Conservation (phyloP, 129 eudicot genomes). For the Centrapalus pauciflorus region DNA sequence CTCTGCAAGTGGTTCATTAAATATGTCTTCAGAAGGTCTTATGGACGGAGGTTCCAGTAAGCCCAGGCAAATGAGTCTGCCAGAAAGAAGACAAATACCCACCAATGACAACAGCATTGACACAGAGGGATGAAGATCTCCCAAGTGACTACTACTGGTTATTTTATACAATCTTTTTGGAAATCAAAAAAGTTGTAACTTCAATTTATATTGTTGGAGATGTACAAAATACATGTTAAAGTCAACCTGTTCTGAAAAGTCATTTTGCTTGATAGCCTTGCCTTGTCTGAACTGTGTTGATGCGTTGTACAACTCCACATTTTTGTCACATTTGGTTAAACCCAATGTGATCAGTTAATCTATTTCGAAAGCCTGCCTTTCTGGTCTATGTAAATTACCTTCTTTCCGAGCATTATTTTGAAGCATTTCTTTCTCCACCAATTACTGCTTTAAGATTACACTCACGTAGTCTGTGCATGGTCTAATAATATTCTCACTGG, state of each 20-base stretch:
- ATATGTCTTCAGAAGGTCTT: slow-evolving; percentile 47
- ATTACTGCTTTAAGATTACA: too few relatives aligned
- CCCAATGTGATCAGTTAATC: slow-evolving; percentile 27
- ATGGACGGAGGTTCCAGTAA: slow-evolving; percentile 40
- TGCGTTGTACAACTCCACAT: slow-evolving; percentile 45
- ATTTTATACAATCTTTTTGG: slow-evolving; percentile 32
- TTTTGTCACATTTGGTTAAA: slow-evolving; percentile 35
- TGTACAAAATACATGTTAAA: slow-evolving; percentile 50
- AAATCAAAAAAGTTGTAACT: slow-evolving; percentile 46
- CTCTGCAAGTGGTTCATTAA: slow-evolving; percentile 43
- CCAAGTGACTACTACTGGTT: slow-evolving; percentile 12
- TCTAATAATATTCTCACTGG: too few relatives aligned
- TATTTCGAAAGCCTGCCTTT: background rate
- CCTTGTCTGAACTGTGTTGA: slow-evolving; percentile 26
- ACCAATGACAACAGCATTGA: slow-evolving; percentile 51
- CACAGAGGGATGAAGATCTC: slow-evolving; percentile 43
- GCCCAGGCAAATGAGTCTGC: too few relatives aligned
- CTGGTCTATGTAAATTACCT: too few relatives aligned
- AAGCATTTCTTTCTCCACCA: too few relatives aligned
- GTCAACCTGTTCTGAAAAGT: slow-evolving; percentile 45
- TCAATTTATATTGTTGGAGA: slow-evolving; percentile 52
- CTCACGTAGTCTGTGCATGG: too few relatives aligned
- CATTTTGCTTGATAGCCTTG: slow-evolving; percentile 40
- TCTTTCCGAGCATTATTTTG: too few relatives aligned
- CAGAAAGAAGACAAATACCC: slow-evolving; percentile 67